Conservation (phyloP, 352 stramenopile genomes). For the Phytophthora pisi region DNA sequence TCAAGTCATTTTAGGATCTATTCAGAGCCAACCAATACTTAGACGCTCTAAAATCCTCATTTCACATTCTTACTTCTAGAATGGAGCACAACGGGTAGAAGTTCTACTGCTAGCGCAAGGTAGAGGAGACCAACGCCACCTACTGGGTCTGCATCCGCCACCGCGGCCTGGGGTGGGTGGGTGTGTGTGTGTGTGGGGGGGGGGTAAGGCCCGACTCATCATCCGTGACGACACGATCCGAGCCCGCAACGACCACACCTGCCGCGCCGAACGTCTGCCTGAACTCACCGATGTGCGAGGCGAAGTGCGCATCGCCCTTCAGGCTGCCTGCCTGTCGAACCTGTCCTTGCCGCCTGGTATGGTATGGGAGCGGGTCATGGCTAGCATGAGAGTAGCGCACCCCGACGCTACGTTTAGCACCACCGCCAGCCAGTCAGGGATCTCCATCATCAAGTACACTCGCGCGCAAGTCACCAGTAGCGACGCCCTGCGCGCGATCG, state of each 20-base stretch:
- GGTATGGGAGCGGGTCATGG: background rate
- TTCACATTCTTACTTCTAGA: background rate
- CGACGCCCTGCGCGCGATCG: background rate
- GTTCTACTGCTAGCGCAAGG: constrained; percentile 11
- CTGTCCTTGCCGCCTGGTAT: background rate
- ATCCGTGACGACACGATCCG: constrained; percentile 2
- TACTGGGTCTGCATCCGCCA: constrained; percentile 5
- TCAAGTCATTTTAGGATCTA: background rate
- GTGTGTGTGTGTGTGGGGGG: too few species aligned
- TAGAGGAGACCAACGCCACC: background rate
- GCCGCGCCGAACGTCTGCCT: background rate
- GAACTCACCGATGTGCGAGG: constrained; percentile 5
- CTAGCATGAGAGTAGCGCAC: background rate
- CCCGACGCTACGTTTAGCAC: background rate
- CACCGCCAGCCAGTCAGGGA: background rate
- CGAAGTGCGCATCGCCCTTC: constrained; percentile 6
- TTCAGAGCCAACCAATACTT: background rate
- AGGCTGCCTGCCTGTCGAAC: constrained; percentile 6
- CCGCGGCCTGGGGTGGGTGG: background rate
- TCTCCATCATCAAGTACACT: background rate
- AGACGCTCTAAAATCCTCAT: background rate
- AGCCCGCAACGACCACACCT: constrained; percentile 8
- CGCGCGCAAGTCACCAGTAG: background rate
- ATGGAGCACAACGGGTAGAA: constrained; percentile 19
- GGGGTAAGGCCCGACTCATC: constrained; percentile 10